These are phyloP conservation scores for Sutorius australiensis DNA, from an alignment of 768 basidiomycete genomes.

Conservation along the genomic window DNA sequence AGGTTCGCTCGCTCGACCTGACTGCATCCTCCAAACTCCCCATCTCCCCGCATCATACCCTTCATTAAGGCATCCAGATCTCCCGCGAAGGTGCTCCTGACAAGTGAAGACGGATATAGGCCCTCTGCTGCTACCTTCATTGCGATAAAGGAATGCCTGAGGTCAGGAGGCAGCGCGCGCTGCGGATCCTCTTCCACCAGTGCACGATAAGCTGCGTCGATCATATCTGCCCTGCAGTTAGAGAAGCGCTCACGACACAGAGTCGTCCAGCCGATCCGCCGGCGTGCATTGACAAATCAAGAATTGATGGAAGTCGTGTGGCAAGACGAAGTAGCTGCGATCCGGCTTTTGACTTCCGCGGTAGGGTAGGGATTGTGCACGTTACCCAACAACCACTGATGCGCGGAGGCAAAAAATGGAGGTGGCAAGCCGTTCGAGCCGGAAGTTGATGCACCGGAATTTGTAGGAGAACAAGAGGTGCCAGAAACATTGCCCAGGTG, in stretches of 20 bases:
- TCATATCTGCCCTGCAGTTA: slow-evolving; percentile 23
- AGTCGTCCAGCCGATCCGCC: slow-evolving; percentile 51
- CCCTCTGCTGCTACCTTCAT: slow-evolving; percentile 32
- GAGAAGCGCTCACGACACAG: slow-evolving; percentile 32
- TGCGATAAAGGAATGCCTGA: slow-evolving; percentile 25
- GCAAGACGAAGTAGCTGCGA: slow-evolving; percentile 20
- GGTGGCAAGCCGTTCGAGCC: neutral
- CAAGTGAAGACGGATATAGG: slow-evolving; percentile 28
- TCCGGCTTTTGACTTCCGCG: slow-evolving; percentile 19
- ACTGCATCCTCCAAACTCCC: neutral
- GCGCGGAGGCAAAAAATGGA: too few species aligned
- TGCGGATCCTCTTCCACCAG: slow-evolving; percentile 23
- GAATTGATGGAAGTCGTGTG: slow-evolving; percentile 33
- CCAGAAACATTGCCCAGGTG: neutral
- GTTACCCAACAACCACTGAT: slow-evolving; percentile 43
- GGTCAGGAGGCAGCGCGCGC: slow-evolving; percentile 5
- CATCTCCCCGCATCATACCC: slow-evolving; percentile 19
- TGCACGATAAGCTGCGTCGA: slow-evolving; percentile 28
- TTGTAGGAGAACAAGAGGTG: neutral
- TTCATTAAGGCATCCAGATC: slow-evolving; percentile 31
- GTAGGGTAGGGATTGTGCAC: slow-evolving; percentile 53
- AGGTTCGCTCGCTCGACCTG: neutral
- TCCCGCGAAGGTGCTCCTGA: slow-evolving; percentile 26
- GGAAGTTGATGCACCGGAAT: neutral
- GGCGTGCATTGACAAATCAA: slow-evolving; percentile 49